A percentile compares a stretch with the other conserved stretches of the same genome.
Evolutionary conservation across 306 rosid species (phyloP).

Genomic region (Vicia faba): DNA sequence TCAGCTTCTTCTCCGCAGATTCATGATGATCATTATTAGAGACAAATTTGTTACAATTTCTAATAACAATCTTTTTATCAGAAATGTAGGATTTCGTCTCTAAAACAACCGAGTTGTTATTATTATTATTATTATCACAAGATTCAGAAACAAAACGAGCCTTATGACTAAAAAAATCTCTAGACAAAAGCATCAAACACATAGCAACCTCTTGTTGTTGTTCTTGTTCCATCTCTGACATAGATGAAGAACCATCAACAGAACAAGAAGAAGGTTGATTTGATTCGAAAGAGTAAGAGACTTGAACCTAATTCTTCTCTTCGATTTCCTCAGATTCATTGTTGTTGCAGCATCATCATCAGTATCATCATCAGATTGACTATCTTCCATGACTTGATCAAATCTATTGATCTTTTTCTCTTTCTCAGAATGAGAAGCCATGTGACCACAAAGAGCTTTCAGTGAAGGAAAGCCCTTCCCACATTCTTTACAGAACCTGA

Average conservation of each 20-base stretch:
- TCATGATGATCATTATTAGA: conserved; percentile 4
- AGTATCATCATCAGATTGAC: not conserved
- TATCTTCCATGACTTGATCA: not conserved
- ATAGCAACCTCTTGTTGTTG: conserved; percentile 71
- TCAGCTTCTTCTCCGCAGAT: conserved; percentile 40
- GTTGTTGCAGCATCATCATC: conserved; percentile 28
- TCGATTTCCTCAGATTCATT: conserved; percentile 42
- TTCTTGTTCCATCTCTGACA: conserved; percentile 60
- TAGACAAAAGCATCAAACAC: conserved; percentile 76
- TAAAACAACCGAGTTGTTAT: conserved; percentile 50
- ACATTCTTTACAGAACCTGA: conserved; percentile 68
- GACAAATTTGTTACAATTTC: conserved; percentile 33
- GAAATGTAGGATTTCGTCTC: conserved; percentile 52
- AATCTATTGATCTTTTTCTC: conserved; percentile 42
- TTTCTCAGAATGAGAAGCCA: conserved; percentile 83
- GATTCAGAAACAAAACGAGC: conserved; percentile 55
- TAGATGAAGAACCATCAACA: conserved; percentile 20
- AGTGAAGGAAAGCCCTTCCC: conserved; percentile 78
- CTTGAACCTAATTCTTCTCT: conserved; percentile 56
- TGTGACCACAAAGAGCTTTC: conserved; percentile 88
- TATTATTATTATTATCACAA: conserved; percentile 52
- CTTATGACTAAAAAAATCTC: conserved; percentile 47
- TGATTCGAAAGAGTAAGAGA: conserved; percentile 42
- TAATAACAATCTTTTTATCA: conserved; percentile 14
- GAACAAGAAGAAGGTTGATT: conserved; percentile 32